Base-by-base conservation (phyloP, 2,329 filamentous ascomycete species). In the Didymella segeticola region DNA sequence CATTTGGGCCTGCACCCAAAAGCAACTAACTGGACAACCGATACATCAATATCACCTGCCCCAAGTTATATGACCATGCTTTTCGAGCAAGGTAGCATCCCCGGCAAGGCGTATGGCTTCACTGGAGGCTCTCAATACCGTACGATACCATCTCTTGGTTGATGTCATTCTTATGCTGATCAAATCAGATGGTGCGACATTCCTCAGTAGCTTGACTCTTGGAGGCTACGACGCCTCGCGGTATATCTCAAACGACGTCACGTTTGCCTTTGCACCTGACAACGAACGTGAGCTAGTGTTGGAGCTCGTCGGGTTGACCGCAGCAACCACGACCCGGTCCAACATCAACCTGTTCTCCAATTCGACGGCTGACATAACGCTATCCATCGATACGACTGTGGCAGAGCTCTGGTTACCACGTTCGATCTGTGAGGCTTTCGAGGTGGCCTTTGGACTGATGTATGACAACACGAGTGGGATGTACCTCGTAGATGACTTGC, bases 91-190 rank as follows among this genome's bases (percentile, higher is more conserved):
- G 82, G 83, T 8, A 77, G 75, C 52, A 89, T 91, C 41, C 86
- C 88, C 1, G 91, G 89, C 69, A 80, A 90, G 57, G 89, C 87
- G 34, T 91, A 89, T 68, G 88, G 87, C 45, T 92, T 87, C 70
- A 91, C 89, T 3, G 89, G 89, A 33, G 89, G 89, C 14, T 88
- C 88, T n/a, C 82, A 82, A 57, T 91, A 91, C 66, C 81, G 86
- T 87, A 76, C 70, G 82, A 73, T 23, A 12, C 29, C 15, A 15
- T 15, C 5, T 7, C 12, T 37, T 14, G 34, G 10, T 10, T 5
- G n/a, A 4, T 37, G 20, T 9, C n/a, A 3, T 8, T 11, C 11
- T 2, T n/a, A 23, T 37, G 20, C 34, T 14, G 17, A 11, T 9
- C 15, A 12, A 2, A 9, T 19, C 15, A 37, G 8, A n/a, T 23